Conservation (phyloP, 2,329 filamentous ascomycete genomes). For the Mollisiaceae sp. region DNA sequence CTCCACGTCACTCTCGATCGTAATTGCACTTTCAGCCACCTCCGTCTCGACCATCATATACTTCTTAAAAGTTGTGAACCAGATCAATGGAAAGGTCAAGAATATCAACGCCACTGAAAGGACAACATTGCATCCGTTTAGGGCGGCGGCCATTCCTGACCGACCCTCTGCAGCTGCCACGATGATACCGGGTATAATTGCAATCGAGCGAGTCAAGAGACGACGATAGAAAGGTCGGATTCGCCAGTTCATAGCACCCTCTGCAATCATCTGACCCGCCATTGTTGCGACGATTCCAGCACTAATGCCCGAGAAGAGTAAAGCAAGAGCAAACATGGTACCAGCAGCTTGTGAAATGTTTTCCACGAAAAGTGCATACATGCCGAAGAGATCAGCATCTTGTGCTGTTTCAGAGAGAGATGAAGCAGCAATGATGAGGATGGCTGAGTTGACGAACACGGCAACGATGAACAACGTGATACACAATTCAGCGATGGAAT, state of each 20-base stretch:
- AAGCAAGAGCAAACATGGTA: constrained; percentile 77
- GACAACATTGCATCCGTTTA: constrained; percentile 77
- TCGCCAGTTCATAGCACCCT: constrained; percentile 78
- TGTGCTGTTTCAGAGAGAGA: constrained; percentile 70
- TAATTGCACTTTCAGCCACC: constrained; percentile 21
- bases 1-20: constrained; percentile 27
- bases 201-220: constrained; percentile 76
- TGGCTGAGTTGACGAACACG: constrained; percentile 81
- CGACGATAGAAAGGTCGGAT: constrained; percentile 78
- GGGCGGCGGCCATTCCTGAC: constrained; percentile 68
- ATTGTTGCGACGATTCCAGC: constrained; percentile 89
- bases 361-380: constrained; percentile 72
- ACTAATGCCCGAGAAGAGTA: constrained; percentile 78
- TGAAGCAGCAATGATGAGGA: constrained; percentile 80
- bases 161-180: constrained; percentile 78
- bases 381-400: constrained; percentile 79
- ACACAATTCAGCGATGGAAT: constrained; percentile 71
- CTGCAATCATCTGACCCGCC: constrained; percentile 83
- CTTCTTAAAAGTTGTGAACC: constrained; percentile 76
- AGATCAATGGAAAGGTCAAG: constrained; percentile 78
- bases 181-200: constrained; percentile 79
- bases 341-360: constrained; percentile 73
- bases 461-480: constrained; percentile 80
- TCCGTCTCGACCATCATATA: constrained; percentile 68
- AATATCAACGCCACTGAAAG: constrained; percentile 83